Base-by-base conservation (phyloP, 31 red algal species). In the Asparagopsis taxiformis region DNA sequence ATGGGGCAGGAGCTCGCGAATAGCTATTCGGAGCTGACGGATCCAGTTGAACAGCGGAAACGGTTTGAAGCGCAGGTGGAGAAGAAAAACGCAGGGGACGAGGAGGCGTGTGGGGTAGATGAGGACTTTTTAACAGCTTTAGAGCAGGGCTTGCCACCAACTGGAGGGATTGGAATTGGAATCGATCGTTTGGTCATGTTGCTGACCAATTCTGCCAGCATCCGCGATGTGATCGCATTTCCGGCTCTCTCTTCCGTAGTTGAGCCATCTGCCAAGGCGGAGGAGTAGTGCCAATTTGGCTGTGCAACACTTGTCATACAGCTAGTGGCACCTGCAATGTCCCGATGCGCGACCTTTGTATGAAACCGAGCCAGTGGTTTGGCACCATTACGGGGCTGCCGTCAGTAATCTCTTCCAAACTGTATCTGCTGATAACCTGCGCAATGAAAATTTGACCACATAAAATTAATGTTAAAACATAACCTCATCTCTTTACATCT, bases 151-250 rank as follows among this genome's bases (percentile, higher is more conserved):
- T 70, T 99, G 74, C 97, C 97, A 24, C 97, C 97, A 0, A 93
- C 97, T 6, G 97, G 84, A 11, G 97, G 97, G 2, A 79, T 71
- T 19, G 97, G 97, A 33, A 99, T 99, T 72, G 97, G 97, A 23
- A 93, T 99, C 55, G 97, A 99, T 55, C 74, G 97, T 10, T 80
- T 99, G 16, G 92, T 93, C 3, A 99, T 99, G 97, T 52, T 99
- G 41, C 63, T 99, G 29, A 95, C 97, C 3, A 62, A 93, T 57
- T 80, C 92, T 20, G 34, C 87, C 9, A 85, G 72, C 49, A 99
- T 99, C 33, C 88, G 92, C 26, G 89, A 99, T 62, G 97, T 95
- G 1, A 93, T 98, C 49, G 81, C 85, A 3, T 98, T 98, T 63
- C 87, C 90, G 24, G 68, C 80, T 1, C 64, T 91, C 58, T 62